Evolutionary conservation across 2,329 filamentous ascomycete genomes (phyloP).

Genomic region (Coniochaeta sp.): DNA sequence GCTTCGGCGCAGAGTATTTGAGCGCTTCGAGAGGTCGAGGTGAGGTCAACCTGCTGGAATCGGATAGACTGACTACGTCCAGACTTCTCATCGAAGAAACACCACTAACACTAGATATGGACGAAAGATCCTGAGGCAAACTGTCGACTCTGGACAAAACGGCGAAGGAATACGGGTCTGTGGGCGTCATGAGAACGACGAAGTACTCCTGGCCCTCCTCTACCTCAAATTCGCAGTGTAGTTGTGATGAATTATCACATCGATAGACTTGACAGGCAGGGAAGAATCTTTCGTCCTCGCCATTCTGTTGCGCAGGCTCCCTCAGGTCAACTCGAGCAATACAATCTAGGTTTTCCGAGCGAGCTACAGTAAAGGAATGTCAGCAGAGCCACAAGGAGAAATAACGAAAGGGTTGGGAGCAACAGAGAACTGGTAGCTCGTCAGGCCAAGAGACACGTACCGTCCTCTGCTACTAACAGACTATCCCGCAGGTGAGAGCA

Average conservation of each 20-base stretch:
- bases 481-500: conserved; percentile 4
- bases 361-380: not conserved
- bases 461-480: conserved; percentile 3
- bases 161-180: not conserved
- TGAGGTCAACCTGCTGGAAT: too few species aligned
- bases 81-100: too few species aligned
- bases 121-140: not conserved
- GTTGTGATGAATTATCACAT: not conserved
- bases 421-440: too few species aligned
- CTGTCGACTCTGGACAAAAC: not conserved
- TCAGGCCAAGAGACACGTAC: not conserved
- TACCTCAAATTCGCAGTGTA: too few species aligned
- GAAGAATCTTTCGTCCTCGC: too few species aligned
- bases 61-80: too few species aligned
- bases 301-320: too few species aligned
- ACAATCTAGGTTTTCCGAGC: not conserved
- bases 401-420: not conserved
- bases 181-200: not conserved
- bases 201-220: not conserved
- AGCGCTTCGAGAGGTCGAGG: too few species aligned
- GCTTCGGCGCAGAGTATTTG: too few species aligned
- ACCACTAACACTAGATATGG: too few species aligned
- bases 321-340: not conserved
- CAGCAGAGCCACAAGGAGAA: too few species aligned
- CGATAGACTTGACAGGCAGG: not conserved